Conservation (phyloP, 306 rosid species). For the Betula pendula region DNA sequence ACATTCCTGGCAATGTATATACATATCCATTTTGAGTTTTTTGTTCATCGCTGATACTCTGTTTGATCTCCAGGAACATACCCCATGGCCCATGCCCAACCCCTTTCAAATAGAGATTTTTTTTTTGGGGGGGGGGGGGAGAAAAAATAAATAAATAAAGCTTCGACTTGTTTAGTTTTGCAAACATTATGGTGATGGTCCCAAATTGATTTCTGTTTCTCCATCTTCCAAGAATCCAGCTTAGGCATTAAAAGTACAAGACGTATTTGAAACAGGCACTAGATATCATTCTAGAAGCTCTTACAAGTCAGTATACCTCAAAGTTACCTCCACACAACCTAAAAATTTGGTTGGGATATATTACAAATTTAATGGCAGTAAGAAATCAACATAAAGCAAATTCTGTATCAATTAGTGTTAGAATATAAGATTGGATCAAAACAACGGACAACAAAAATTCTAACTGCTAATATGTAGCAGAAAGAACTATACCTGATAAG, state of each 20-base stretch:
- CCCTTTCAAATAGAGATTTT: neutral
- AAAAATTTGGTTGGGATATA: neutral
- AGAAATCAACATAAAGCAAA: neutral
- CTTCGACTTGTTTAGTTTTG: neutral
- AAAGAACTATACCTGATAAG: conserved; percentile 60
- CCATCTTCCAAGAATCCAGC: neutral
- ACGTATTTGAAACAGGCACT: conserved; percentile 5
- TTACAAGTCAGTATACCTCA: conserved; percentile 9
- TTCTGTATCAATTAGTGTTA: neutral
- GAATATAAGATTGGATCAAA: neutral
- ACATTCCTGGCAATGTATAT: neutral
- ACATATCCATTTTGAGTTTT: conserved; percentile 4
- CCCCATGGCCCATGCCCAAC: conserved; percentile 7
- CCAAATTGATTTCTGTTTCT: neutral
- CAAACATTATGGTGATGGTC: neutral
- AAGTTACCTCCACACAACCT: conserved; percentile 3
- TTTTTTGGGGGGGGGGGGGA: neutral
- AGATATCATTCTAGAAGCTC: conserved; percentile 13
- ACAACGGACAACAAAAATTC: neutral
- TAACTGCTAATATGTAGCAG: neutral
- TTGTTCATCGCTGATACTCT: neutral
- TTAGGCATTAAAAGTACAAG: neutral
- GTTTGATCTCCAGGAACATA: neutral
- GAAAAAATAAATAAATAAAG: neutral
- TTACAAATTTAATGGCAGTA: neutral